phyloP scores from a whole-genome alignment of 2,329 filamentous ascomycete species.

The Ophiostoma piceae region DNA sequence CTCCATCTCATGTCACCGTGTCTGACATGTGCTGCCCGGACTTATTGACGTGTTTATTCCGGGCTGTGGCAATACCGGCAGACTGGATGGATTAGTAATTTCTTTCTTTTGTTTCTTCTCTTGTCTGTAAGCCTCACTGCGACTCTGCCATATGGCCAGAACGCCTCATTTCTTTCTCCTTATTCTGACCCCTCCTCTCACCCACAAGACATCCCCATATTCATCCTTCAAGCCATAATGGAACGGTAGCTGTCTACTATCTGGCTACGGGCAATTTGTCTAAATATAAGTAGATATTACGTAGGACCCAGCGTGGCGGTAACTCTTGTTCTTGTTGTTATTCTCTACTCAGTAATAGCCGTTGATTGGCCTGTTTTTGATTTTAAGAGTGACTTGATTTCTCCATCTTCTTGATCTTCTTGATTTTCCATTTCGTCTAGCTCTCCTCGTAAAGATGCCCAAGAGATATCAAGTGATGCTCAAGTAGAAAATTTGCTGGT shows the following conservation, averaged over 20 bases:
- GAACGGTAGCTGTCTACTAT: background rate
- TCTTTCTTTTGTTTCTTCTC: background rate
- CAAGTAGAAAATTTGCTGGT: background rate
- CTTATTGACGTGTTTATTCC: background rate
- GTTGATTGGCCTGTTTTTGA: background rate
- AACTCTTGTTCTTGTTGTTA: background rate
- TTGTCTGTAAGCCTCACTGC: background rate
- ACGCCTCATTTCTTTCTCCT: background rate
- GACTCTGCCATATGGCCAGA: background rate
- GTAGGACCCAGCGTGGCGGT: background rate
- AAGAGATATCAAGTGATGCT: background rate
- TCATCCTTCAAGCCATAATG: conserved; percentile 1
- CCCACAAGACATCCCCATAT: no score
- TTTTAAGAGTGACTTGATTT: background rate
- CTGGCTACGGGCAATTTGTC: background rate
- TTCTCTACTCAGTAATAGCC: background rate
- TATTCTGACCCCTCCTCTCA: no score
- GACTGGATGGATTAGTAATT: background rate
- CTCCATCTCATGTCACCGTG: background rate
- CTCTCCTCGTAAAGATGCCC: background rate
- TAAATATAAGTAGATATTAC: background rate
- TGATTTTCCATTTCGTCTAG: background rate
- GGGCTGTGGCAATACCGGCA: background rate
- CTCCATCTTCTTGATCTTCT: no score
- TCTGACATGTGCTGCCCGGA: background rate